Conservation (phyloP, 225 moss, liverwort and hornwort genomes). For the Asterella californica region DNA sequence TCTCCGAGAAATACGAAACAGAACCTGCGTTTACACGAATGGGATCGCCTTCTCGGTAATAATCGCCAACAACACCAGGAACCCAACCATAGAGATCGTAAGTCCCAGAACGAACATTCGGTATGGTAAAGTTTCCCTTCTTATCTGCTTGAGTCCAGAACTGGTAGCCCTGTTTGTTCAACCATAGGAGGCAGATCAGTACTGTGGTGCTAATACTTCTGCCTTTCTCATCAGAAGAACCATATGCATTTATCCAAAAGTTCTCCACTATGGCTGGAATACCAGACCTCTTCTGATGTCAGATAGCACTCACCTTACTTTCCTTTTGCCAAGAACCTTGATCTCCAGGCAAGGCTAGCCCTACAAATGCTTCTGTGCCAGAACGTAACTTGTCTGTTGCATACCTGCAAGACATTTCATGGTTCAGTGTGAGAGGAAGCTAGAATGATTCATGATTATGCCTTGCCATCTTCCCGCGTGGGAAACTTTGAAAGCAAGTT, state of each 20-base stretch:
- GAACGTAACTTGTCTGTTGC: background rate
- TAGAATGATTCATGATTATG: background rate
- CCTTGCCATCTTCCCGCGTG: no score
- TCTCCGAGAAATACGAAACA: background rate
- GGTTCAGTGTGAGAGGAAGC: background rate
- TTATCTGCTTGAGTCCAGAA: constrained; percentile 57
- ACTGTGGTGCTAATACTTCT: no score
- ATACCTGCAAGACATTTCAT: background rate
- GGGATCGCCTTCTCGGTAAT: constrained; percentile 36
- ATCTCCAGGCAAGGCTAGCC: background rate
- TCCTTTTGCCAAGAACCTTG: background rate
- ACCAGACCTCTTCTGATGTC: no score
- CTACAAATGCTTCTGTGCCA: background rate
- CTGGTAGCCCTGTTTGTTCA: constrained; percentile 46
- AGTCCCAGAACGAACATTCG: constrained; percentile 35
- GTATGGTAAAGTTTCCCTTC: constrained; percentile 35
- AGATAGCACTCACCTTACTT: background rate
- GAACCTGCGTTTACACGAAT: constrained; percentile 43
- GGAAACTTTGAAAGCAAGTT: no score
- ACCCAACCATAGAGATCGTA: constrained; percentile 60
- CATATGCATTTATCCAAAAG: no score
- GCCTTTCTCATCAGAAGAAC: no score
- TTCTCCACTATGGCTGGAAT: no score
- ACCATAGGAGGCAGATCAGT: no score
- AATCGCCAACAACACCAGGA: constrained; percentile 52